Evolutionary conservation across 306 rosid genomes (phyloP), one percentile per base, ranked within the genome.

Genomic region (Nissolia schottii): DNA sequence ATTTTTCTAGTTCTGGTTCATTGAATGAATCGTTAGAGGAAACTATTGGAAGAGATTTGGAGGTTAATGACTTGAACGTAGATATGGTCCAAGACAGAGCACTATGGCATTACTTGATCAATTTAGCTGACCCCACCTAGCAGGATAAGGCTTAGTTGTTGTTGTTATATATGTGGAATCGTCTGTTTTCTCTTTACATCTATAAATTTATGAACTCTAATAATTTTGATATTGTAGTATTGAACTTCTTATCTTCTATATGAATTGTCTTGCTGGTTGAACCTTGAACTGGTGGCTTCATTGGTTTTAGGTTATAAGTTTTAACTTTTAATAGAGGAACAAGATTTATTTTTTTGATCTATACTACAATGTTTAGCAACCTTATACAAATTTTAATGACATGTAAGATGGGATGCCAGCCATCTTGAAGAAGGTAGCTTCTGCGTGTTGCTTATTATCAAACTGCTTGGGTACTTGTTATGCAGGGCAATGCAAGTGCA

Each of bases 401-500:
- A n/a, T n/a, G n/a, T n/a, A n/a, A n/a, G n/a, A n/a, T n/a, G n/a
- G n/a, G n/a, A n/a, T n/a, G n/a, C n/a, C n/a, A n/a, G n/a, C n/a
- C n/a, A 49, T 41, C 28, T 51, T 72, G 29, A 57, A 66, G 22
- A 56, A 40, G 56, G 71, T 45, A 56, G 32, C 54, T 68, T 71
- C 25, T 35, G 12, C 14, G 1, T 28, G 12, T 68, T 68, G 32
- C 27, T 48, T 38, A 69, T 20, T 40, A 50, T 49, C 27, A 7
- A 57, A 70, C 19, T 64, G 64, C 46, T n/a, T 63, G 22, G n/a
- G 1, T 31, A 29, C 73, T 57, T 64, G 2, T 70, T 61, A 62
- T 34, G 74, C 85, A 87, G 97, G 80, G 15, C 74, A 85, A 67
- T 45, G 66, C 76, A 61, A 80, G 89, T 61, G 80, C 67, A 5